These are phyloP conservation scores for Arthrobotrys sphaeroides DNA, from an alignment of 2,329 filamentous ascomycete genomes.

Conservation along the genomic window DNA sequence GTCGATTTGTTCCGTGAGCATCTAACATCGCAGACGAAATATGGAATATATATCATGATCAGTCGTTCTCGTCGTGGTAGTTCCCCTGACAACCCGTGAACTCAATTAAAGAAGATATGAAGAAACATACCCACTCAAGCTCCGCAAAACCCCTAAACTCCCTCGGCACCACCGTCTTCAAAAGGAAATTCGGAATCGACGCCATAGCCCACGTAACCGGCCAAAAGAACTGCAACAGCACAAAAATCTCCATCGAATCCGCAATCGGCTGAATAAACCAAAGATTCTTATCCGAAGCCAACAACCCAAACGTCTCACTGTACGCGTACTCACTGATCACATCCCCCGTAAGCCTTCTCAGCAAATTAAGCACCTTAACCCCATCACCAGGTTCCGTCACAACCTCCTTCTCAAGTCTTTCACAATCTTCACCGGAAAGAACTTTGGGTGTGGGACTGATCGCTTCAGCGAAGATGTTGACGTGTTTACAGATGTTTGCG, in stretches of 20 bases:
- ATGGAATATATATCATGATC: too few relatives aligned
- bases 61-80: too few relatives aligned
- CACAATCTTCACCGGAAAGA: not conserved
- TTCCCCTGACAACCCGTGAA: too few relatives aligned
- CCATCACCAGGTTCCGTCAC: not conserved
- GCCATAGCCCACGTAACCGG: not conserved
- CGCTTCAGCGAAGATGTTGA: not conserved
- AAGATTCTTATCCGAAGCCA: not conserved
- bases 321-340: slow-evolving; percentile 28
- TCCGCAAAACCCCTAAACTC: not conserved
- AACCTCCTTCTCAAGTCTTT: not conserved
- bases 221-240: not conserved
- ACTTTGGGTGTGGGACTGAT: not conserved
- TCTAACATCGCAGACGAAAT: not conserved
- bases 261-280: not conserved
- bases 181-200: not conserved
- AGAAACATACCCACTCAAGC: not conserved
- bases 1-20: not conserved
- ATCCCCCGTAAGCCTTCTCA: slow-evolving; percentile 10
- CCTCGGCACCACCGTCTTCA: not conserved
- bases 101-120: not conserved
- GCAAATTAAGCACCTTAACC: not conserved
- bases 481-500: not conserved
- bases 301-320: not conserved
- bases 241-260: not conserved